phyloP scores from a whole-genome alignment of 345 rosid species.

The Syzygium oleosum region DNA sequence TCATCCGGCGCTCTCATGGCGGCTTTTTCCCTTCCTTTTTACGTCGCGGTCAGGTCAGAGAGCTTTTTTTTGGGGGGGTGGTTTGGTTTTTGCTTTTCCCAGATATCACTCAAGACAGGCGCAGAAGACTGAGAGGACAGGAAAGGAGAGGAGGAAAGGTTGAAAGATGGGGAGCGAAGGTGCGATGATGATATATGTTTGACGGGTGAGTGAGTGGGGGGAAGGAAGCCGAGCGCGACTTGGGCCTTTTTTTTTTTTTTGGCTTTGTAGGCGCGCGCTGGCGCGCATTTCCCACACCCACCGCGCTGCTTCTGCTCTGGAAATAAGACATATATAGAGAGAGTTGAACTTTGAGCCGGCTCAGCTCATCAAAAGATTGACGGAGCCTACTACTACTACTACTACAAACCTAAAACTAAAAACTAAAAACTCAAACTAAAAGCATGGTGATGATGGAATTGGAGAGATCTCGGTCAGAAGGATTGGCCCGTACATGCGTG shows the following conservation, averaged over 20 bases:
- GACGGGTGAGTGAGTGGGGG: not conserved
- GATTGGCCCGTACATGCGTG: too few relatives aligned
- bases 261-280: not conserved
- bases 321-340: too few relatives aligned
- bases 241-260: not conserved
- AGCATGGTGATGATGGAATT: too few relatives aligned
- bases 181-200: too few relatives aligned
- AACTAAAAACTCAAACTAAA: too few relatives aligned
- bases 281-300: not conserved
- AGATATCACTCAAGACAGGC: not conserved
- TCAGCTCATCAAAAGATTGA: too few relatives aligned
- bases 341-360: too few relatives aligned
- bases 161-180: not conserved
- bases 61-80: not conserved
- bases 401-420: too few relatives aligned
- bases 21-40: not conserved
- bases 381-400: too few relatives aligned
- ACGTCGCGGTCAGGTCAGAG: not conserved
- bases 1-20: not conserved
- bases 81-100: not conserved
- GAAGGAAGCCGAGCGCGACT: not conserved
- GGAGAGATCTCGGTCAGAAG: too few relatives aligned
- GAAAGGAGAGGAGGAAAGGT: not conserved
- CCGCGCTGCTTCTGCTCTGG: not conserved
- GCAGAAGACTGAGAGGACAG: not conserved